phyloP scores from a whole-genome alignment of 495 filamentous ascomycete species.

The Aspergillus mulundensis region DNA sequence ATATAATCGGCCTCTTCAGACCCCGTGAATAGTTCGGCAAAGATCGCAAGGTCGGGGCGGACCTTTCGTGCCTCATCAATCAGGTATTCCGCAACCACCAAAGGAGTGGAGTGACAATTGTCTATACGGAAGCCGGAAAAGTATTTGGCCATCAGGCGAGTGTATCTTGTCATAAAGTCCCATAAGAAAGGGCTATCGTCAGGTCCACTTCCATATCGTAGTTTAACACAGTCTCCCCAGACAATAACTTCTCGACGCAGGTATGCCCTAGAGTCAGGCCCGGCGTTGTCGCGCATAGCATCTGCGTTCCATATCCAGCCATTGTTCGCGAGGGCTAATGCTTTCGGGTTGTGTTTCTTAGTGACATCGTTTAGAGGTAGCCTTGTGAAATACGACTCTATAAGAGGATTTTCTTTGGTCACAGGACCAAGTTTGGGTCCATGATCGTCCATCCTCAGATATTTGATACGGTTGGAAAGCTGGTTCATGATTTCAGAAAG shows the following conservation, averaged over 20 bases:
- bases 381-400: slow-evolving; percentile 94
- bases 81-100: slow-evolving; percentile 90
- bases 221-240: slow-evolving; percentile 98
- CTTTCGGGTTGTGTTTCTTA: slow-evolving; percentile 67
- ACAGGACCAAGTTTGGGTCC: slow-evolving; percentile 86
- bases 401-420: slow-evolving; percentile 69
- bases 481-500: slow-evolving; percentile 80
- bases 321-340: slow-evolving; percentile 87
- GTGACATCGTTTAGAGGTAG: slow-evolving; percentile 78
- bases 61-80: slow-evolving; percentile 87
- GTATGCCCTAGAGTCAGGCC: slow-evolving; percentile 82
- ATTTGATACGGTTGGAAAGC: slow-evolving; percentile 89
- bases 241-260: slow-evolving; percentile 92
- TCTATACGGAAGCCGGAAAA: slow-evolving; percentile 96
- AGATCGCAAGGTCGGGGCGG: slow-evolving; percentile 83
- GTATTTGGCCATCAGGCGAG: slow-evolving; percentile 88
- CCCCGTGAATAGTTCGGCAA: slow-evolving; percentile 94
- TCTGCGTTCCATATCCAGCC: slow-evolving; percentile 99
- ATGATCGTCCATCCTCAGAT: slow-evolving; percentile 83
- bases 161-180: slow-evolving; percentile 93
- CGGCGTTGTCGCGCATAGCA: slow-evolving; percentile 89
- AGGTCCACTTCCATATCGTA: slow-evolving; percentile 78
- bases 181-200: slow-evolving; percentile 91
- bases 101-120: slow-evolving; percentile 95
- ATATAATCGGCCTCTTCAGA: slow-evolving; percentile 94